Evolutionary conservation across 306 rosid genomes (phyloP), one percentile per base, ranked within the genome.

Genomic region (Inga leiocalycina): DNA sequence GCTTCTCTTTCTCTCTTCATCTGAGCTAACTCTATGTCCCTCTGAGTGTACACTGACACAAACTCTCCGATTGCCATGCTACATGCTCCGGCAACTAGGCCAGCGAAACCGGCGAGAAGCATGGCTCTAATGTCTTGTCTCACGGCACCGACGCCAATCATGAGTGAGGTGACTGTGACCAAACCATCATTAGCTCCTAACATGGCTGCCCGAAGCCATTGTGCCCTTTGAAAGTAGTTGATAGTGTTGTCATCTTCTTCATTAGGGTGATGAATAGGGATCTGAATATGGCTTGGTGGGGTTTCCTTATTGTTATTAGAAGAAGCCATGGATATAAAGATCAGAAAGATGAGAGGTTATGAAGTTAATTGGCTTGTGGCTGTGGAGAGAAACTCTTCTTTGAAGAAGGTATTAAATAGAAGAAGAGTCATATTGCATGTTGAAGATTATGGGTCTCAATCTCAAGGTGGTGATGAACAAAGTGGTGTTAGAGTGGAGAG

Each of bases 21-120:
- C 51, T 85, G 89, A 46, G 93, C 78, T 22, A 61, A 37, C 80
- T 90, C 91, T 34, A 89, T 89, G 83, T 92, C 94, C 8, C 72
- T 78, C 3, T 88, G 92, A 66, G 91, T 86, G 84, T 86, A 77
- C 41, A 85, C 90, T 2, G 91, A 92, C 20, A 86, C 93, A 78
- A 89, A 92, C 80, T 83, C 94, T 16, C 92, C 91, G 2, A 92
- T 86, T n/a, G 89, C 89, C 97, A 92, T 86, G 45, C 91, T 89
- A 39, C 94, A 88, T 1, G 93, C 92, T 6, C 94, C 94, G 0
- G 91, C 90, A 2, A 88, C 87, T 15, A 90, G 76, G 7, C 94
- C 97, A 0, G 90, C 90, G 14, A 90, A 92, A 15, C 94, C 90
- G 0, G 93, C 91, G 0, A 90, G 84, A 37, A 90, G 86, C 89